A percentile compares a stretch with the other conserved stretches of the same genome.
These are phyloP conservation scores for Taphrina deformans DNA, from an alignment of 1,139 yeast species.

Conservation along the genomic window DNA sequence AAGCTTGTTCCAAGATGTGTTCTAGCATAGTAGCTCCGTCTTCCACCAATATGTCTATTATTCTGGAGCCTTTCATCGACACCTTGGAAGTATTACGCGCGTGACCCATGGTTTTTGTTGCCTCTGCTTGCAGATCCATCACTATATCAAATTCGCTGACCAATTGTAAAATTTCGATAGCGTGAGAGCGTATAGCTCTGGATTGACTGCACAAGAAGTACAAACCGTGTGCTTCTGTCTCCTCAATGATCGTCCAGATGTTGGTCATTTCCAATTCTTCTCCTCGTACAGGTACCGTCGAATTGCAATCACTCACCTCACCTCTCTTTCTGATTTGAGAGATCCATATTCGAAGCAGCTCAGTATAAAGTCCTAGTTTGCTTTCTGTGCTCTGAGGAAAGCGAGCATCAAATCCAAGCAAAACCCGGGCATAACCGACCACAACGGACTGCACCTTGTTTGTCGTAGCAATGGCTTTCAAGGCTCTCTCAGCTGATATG, in stretches of 20 bases:
- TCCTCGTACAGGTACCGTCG: constrained; percentile 43
- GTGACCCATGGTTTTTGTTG: constrained; percentile 30
- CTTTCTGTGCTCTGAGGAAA: constrained; percentile 50
- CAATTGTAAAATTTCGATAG: constrained; percentile 68
- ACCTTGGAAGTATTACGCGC: constrained; percentile 19
- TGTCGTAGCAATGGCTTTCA: constrained; percentile 65
- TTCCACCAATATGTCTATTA: constrained; percentile 21
- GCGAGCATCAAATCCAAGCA: constrained; percentile 69
- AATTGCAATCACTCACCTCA: constrained; percentile 6
- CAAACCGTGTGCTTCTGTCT: constrained; percentile 91
- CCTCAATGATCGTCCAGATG: constrained; percentile 81
- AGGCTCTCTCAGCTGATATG: constrained; percentile 60
- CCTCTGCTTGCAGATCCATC: constrained; percentile 56
- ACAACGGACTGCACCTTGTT: constrained; percentile 71
- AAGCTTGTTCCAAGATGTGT: constrained; percentile 54
- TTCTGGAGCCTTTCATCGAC: constrained; percentile 9
- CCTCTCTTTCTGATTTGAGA: constrained; percentile 53
- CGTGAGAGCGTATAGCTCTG: constrained; percentile 67
- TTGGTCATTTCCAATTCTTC: constrained; percentile 78
- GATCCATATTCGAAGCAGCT: constrained; percentile 77
- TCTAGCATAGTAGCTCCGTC: constrained; percentile 54
- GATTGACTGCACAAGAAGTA: constrained; percentile 91
- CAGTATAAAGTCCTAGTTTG: constrained; percentile 70
- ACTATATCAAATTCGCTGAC: constrained; percentile 85
- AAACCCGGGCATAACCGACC: constrained; percentile 72